A percentile compares a stretch with the other conserved stretches of the same genome.
These are phyloP conservation scores for Kodamaea fukazawae DNA, from an alignment of 805 yeast species.

Conservation along the genomic window DNA sequence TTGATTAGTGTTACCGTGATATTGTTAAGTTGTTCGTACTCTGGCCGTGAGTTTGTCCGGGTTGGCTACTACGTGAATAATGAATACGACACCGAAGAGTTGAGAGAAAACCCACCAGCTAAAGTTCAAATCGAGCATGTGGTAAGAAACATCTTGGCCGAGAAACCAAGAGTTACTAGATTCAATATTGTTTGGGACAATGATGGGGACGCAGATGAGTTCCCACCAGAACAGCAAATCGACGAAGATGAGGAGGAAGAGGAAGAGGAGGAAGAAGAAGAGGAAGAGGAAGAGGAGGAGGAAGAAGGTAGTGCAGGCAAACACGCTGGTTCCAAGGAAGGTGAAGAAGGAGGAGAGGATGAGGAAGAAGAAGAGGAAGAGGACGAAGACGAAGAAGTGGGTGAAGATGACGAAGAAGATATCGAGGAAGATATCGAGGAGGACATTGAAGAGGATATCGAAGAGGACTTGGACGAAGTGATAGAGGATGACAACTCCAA, in stretches of 20 bases:
- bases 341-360: constrained; percentile 37
- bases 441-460: constrained; percentile 15
- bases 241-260: constrained; percentile 48
- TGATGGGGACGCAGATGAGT: constrained; percentile 60
- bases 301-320: constrained; percentile 16
- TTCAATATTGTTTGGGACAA: constrained; percentile 97
- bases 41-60: constrained; percentile 90
- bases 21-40: constrained; percentile 86
- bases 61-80: constrained; percentile 98
- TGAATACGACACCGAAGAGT: constrained; percentile 91
- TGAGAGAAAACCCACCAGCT: constrained; percentile 89
- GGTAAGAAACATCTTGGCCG: constrained; percentile 90
- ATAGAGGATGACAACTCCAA: constrained; percentile 11
- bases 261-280: constrained; percentile 28
- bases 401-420: constrained; percentile 21
- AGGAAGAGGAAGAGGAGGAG: constrained; percentile 21
- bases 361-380: constrained; percentile 40
- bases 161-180: constrained; percentile 95
- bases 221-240: constrained; percentile 66
- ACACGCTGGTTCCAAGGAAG: constrained; percentile 8
- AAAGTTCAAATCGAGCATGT: constrained; percentile 93
- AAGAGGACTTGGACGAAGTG: constrained; percentile 16
- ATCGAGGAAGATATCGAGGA: constrained; percentile 21
- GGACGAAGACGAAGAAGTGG: constrained; percentile 9
- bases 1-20: constrained; percentile 94